Percentiles rank a stretch among this genome's conserved stretches.
These are phyloP conservation scores for Mychonastes homosphaera DNA, from an alignment of 139 green algal genomes.

Conservation along the genomic window DNA sequence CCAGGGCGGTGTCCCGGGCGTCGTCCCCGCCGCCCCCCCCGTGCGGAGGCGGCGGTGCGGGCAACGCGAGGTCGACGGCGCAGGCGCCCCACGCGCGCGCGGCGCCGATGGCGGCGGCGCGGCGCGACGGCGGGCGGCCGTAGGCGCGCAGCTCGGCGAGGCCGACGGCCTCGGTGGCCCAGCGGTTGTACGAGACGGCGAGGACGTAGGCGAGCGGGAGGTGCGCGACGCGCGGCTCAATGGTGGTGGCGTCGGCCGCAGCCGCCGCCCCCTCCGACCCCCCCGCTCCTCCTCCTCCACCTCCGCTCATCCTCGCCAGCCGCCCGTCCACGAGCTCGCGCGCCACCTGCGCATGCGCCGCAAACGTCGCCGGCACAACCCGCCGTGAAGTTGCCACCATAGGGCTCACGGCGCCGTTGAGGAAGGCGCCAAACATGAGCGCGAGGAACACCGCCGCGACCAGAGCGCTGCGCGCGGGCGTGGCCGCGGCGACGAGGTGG, in stretches of 20 bases:
- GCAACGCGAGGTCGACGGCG: background rate
- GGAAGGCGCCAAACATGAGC: slow-evolving; percentile 5
- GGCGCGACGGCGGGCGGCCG: background rate
- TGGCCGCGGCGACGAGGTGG: background rate
- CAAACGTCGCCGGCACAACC: too few species aligned
- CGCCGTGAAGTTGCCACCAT: too few species aligned
- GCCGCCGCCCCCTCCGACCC: background rate
- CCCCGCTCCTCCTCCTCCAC: background rate
- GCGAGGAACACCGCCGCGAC: slow-evolving; percentile 4
- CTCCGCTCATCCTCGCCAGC: too few species aligned
- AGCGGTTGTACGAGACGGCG: background rate
- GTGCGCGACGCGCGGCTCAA: too few species aligned
- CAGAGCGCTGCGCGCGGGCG: background rate
- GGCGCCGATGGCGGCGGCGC: background rate
- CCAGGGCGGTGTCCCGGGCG: background rate
- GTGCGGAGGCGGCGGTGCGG: background rate
- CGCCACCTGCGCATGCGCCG: too few species aligned
- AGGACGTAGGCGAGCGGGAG: background rate
- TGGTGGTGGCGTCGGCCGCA: too few species aligned
- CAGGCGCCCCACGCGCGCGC: background rate
- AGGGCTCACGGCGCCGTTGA: slow-evolving; percentile 1
- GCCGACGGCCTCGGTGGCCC: background rate
- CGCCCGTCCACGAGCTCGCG: too few species aligned
- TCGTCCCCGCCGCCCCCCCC: background rate
- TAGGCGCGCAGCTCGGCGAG: background rate